phyloP scores from a whole-genome alignment of 805 yeast genomes.

The Hanseniaspora pseudoguilliermondii region DNA sequence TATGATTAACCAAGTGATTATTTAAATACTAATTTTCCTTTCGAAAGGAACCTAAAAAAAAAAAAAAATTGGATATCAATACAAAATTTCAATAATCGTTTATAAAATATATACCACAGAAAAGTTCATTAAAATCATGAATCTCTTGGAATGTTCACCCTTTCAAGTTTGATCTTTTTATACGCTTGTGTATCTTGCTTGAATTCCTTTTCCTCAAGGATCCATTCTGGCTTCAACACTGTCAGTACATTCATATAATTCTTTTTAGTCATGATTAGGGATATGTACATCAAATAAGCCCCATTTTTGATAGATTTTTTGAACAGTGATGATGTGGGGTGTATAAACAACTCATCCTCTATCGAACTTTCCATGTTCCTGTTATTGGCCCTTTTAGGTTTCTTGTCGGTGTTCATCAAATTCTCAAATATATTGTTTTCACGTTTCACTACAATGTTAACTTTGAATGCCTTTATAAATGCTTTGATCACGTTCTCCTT shows the following conservation, averaged over 20 bases:
- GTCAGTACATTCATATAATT: conserved; percentile 90
- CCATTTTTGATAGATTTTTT: conserved; percentile 34
- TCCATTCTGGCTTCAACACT: conserved; percentile 71
- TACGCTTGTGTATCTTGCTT: conserved; percentile 3
- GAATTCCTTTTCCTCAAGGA: conserved; percentile 33
- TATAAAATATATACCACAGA: too few species aligned
- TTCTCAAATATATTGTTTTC: conserved; percentile 8
- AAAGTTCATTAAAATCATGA: too few species aligned
- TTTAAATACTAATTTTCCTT: too few species aligned
- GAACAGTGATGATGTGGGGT: conserved; percentile 71
- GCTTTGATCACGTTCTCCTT: conserved; percentile 48
- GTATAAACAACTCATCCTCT: conserved; percentile 50
- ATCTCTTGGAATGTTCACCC: neutral
- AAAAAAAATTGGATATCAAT: too few species aligned
- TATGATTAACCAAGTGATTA: neutral
- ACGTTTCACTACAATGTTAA: conserved; percentile 37
- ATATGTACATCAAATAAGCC: conserved; percentile 72
- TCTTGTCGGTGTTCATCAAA: conserved; percentile 23
- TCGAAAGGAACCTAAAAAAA: too few species aligned
- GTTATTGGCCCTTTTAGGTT: conserved; percentile 63
- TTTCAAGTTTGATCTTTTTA: conserved; percentile 5
- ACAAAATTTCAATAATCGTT: too few species aligned
- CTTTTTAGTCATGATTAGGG: conserved; percentile 64
- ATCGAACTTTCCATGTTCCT: conserved; percentile 43
- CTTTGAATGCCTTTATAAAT: conserved; percentile 54